Conservation (phyloP, 805 yeast species). For the Candida cerambycidarum region DNA sequence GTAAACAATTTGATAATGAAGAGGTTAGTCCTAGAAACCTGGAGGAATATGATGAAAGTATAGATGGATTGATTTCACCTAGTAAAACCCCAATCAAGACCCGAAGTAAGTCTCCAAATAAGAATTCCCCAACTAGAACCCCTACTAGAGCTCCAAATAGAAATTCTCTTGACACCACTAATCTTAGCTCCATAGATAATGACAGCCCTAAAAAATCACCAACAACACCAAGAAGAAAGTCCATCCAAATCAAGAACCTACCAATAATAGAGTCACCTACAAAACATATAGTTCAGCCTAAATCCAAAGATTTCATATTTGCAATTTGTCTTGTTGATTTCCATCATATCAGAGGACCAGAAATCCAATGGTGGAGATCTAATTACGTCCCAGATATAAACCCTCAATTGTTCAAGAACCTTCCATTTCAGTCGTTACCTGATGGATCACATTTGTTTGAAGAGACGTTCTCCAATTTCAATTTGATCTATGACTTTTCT, state of each 20-base stretch:
- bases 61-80: not conserved
- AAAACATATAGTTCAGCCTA: slow-evolving; percentile 9
- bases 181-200: too few species aligned
- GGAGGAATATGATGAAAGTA: not conserved
- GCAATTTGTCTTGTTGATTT: slow-evolving; percentile 91
- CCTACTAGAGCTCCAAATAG: not conserved
- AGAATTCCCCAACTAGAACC: not conserved
- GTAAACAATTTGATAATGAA: slow-evolving; percentile 9
- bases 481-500: slow-evolving; percentile 67
- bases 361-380: slow-evolving; percentile 82
- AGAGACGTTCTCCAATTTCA: slow-evolving; percentile 90
- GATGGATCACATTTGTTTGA: slow-evolving; percentile 94
- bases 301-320: slow-evolving; percentile 49
- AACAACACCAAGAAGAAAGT: too few species aligned
- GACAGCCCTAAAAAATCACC: too few species aligned
- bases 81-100: too few species aligned
- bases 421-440: slow-evolving; percentile 94
- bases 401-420: slow-evolving; percentile 67
- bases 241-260: slow-evolving; percentile 38
- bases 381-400: slow-evolving; percentile 39
- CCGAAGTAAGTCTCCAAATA: too few species aligned
- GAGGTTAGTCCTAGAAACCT: not conserved
- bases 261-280: slow-evolving; percentile 27
- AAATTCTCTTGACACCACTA: not conserved
- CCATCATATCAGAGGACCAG: slow-evolving; percentile 92